phyloP scores from a whole-genome alignment of 805 yeast genomes.

The Yamadazyma kitorensis region DNA sequence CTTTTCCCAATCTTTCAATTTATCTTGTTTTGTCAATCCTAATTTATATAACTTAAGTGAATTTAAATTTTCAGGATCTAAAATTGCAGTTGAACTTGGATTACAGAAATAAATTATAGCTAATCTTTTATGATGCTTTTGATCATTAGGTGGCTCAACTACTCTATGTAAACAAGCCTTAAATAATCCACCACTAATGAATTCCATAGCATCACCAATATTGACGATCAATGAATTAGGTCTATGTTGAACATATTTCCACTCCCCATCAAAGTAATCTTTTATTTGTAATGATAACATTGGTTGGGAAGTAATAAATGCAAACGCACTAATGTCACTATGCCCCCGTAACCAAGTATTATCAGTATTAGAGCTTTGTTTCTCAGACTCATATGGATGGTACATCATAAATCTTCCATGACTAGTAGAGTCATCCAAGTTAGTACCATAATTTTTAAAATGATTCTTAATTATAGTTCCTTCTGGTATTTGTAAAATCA shows the following conservation, averaged over 20 bases:
- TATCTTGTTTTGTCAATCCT: slow-evolving; percentile 25
- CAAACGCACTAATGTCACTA: slow-evolving; percentile 41
- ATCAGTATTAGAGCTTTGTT: slow-evolving; percentile 28
- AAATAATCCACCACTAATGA: slow-evolving; percentile 45
- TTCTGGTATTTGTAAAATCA: slow-evolving; percentile 46
- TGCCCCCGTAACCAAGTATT: slow-evolving; percentile 48
- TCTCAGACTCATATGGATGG: slow-evolving; percentile 21
- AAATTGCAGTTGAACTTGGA: slow-evolving; percentile 30
- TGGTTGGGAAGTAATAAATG: slow-evolving; percentile 42
- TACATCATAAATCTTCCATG: slow-evolving; percentile 30
- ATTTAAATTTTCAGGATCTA: slow-evolving; percentile 41
- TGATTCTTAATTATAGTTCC: slow-evolving; percentile 38
- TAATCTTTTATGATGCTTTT: slow-evolving; percentile 31
- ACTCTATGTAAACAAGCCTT: slow-evolving; percentile 48
- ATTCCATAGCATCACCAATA: slow-evolving; percentile 41
- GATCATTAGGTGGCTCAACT: slow-evolving; percentile 45
- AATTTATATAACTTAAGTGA: slow-evolving; percentile 36
- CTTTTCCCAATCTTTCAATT: slow-evolving; percentile 31
- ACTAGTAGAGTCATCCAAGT: slow-evolving; percentile 19
- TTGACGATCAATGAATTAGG: slow-evolving; percentile 40
- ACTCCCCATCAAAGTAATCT: slow-evolving; percentile 33
- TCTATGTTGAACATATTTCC: slow-evolving; percentile 40
- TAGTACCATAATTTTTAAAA: slow-evolving; percentile 38
- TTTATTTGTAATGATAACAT: slow-evolving; percentile 39
- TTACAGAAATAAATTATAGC: slow-evolving; percentile 44